These are phyloP conservation scores for Cyclanthera cordifolia DNA, from an alignment of 306 rosid genomes.

Conservation along the genomic window DNA sequence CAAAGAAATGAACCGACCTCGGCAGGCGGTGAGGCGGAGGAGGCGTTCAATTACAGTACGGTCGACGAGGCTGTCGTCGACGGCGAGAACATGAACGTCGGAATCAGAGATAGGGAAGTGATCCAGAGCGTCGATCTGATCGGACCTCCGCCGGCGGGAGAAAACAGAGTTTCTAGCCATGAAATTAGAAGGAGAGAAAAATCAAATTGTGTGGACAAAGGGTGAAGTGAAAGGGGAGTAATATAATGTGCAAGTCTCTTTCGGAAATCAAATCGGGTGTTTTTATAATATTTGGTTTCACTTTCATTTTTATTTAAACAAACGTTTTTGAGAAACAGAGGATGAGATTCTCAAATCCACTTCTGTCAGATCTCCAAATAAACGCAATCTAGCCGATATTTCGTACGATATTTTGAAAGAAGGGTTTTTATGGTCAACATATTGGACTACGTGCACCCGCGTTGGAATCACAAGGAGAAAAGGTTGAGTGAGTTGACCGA, in stretches of 20 bases:
- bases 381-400: constrained; percentile 27
- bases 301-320: constrained; percentile 19
- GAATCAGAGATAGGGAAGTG: constrained; percentile 20
- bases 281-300: constrained; percentile 15
- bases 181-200: background rate
- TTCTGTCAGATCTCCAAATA: constrained; percentile 25
- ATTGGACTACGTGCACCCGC: constrained; percentile 15
- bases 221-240: background rate
- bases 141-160: constrained; percentile 34
- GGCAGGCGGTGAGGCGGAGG: constrained; percentile 65
- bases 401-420: constrained; percentile 5
- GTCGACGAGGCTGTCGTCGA: constrained; percentile 85
- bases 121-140: constrained; percentile 25
- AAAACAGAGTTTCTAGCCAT: constrained; percentile 43
- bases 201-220: background rate
- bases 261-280: constrained; percentile 47
- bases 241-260: constrained; percentile 23
- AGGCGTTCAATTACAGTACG: constrained; percentile 78
- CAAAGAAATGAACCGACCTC: constrained; percentile 31
- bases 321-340: constrained; percentile 30
- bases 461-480: background rate
- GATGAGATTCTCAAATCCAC: constrained; percentile 87
- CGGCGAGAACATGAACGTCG: constrained; percentile 82
- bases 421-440: background rate
- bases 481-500: constrained; percentile 7